Conservation (phyloP, 2,329 filamentous ascomycete species). For the Aureobasidium sp. region DNA sequence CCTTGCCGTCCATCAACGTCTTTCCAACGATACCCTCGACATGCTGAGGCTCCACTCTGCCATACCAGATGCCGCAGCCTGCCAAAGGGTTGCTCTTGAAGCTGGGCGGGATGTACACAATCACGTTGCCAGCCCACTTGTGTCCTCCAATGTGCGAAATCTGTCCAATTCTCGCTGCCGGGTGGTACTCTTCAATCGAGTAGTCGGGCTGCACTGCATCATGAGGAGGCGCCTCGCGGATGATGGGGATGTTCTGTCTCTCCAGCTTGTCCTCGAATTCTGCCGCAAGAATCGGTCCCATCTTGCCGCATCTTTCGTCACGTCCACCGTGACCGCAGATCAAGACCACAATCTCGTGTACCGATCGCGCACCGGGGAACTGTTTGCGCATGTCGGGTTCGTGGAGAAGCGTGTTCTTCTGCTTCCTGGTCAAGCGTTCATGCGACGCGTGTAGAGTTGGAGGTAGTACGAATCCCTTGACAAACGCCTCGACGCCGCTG, state of each 20-base stretch:
- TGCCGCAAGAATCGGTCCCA: constrained; percentile 61
- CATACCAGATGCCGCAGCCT: constrained; percentile 74
- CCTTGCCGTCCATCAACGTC: constrained; percentile 57
- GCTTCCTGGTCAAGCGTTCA: constrained; percentile 44
- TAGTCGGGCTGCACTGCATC: constrained; percentile 17
- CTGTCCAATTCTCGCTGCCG: constrained; percentile 53
- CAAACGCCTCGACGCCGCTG: constrained; percentile 45
- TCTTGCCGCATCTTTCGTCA: constrained; percentile 71
- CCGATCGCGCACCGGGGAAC: constrained; percentile 50
- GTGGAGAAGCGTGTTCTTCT: constrained; percentile 39
- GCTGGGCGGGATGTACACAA: constrained; percentile 63
- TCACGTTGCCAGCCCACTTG: constrained; percentile 78
- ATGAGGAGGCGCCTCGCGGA: constrained; percentile 32
- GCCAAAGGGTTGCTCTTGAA: constrained; percentile 46
- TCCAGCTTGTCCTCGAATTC: constrained; percentile 60
- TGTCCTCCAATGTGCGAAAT: constrained; percentile 79
- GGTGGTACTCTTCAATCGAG: constrained; percentile 19
- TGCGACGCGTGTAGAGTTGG: constrained; percentile 53
- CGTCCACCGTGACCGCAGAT: constrained; percentile 81
- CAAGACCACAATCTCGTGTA: constrained; percentile 63
- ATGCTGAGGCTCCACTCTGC: constrained; percentile 63
- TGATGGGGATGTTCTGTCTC: constrained; percentile 40
- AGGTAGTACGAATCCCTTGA: constrained; percentile 59
- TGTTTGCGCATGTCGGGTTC: constrained; percentile 38
- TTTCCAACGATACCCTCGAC: constrained; percentile 67